Evolutionary conservation across 495 filamentous ascomycete genomes (phyloP).

Genomic region (Trichoderma reesei): DNA sequence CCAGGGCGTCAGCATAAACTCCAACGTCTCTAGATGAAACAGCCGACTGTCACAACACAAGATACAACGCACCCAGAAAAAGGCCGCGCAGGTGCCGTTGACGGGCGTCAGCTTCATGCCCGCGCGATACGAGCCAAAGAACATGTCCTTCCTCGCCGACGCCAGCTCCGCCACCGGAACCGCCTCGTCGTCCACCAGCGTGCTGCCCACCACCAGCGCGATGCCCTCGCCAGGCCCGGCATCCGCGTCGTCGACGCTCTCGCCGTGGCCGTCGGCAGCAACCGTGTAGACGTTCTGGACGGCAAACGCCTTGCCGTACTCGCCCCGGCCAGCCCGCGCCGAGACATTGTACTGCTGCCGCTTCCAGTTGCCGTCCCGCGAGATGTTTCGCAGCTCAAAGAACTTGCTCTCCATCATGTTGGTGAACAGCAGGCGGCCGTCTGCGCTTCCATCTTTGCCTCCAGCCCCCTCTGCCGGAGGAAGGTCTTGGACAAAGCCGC

Average conservation of each 20-base stretch:
- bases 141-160: conserved; percentile 45
- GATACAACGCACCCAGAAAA: conserved; percentile 55
- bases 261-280: conserved; percentile 26
- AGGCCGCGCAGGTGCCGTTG: conserved; percentile 61
- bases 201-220: conserved; percentile 46
- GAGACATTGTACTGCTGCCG: conserved; percentile 55
- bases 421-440: conserved; percentile 43
- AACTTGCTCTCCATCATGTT: conserved; percentile 63
- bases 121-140: conserved; percentile 56
- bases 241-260: conserved; percentile 11
- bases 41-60: background rate
- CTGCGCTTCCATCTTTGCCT: conserved; percentile 22
- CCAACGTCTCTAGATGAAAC: conserved; percentile 7
- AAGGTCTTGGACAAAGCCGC: conserved; percentile 49
- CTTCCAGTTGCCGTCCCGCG: conserved; percentile 46
- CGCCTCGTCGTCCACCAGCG: conserved; percentile 35
- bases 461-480: conserved; percentile 4
- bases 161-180: conserved; percentile 53
- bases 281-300: conserved; percentile 46
- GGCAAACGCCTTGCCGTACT: conserved; percentile 54
- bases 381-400: conserved; percentile 40
- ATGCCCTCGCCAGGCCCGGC: conserved; percentile 45
- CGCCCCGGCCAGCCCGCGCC: conserved; percentile 41
- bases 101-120: conserved; percentile 50
- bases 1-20: background rate